A percentile compares a stretch with the other conserved stretches of the same genome.
Evolutionary conservation across 148 eudicot species (phyloP).

Genomic region (Dysphania ambrosioides): DNA sequence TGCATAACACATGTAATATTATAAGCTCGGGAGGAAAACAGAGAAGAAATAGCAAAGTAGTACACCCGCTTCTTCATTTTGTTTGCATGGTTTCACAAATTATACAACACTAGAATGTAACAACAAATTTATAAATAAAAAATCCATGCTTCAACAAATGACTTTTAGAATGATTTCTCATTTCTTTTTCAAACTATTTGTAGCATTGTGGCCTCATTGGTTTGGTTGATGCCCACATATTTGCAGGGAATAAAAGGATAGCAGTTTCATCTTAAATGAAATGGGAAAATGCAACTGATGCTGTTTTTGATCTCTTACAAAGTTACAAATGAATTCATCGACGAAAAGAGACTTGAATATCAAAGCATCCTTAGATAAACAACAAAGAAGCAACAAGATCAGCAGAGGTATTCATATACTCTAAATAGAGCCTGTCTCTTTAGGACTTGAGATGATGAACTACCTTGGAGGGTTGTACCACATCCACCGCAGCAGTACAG

Average conservation of each 20-base stretch:
- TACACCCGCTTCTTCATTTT: not conserved
- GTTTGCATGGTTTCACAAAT: not conserved
- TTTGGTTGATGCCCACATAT: not conserved
- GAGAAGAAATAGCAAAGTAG: constrained; percentile 2
- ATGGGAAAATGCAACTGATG: too few relatives aligned
- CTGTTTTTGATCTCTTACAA: not conserved
- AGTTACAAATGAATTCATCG: not conserved
- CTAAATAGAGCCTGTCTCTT: not conserved
- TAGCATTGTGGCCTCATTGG: not conserved
- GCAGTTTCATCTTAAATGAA: not conserved
- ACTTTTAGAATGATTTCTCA: too few relatives aligned
- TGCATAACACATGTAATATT: constrained; percentile 27
- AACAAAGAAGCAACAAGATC: too few relatives aligned
- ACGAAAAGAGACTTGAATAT: too few relatives aligned
- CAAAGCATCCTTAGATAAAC: too few relatives aligned
- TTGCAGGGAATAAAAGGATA: not conserved
- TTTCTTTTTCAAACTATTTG: not conserved
- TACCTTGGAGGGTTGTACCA: constrained; percentile 68
- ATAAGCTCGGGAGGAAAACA: constrained; percentile 14
- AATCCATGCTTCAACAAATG: too few relatives aligned
- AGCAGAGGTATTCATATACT: too few relatives aligned
- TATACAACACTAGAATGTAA: not conserved
- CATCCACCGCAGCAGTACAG: constrained; percentile 82
- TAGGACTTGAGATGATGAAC: not conserved
- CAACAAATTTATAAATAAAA: too few relatives aligned